phyloP scores from a whole-genome alignment of 2,329 filamentous ascomycete species.

The Exophiala oligosperma region DNA sequence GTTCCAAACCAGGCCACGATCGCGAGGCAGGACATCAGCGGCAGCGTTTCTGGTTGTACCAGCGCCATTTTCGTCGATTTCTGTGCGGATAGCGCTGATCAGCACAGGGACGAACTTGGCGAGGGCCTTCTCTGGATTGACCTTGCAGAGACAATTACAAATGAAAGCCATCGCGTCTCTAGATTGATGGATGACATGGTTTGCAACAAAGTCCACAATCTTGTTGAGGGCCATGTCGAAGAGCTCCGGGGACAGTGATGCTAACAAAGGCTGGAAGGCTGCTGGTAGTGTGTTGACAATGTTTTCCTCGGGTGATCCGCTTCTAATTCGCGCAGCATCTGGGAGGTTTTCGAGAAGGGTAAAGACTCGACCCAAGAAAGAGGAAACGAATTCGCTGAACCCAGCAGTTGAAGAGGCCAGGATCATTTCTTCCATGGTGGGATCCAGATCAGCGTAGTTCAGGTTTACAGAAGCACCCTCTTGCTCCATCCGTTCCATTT shows the following conservation, averaged over 20 bases:
- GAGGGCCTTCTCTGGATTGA: constrained; percentile 88
- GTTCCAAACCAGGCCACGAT: constrained; percentile 93
- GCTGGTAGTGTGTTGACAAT: constrained; percentile 94
- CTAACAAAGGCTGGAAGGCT: constrained; percentile 85
- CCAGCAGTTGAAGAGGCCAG: constrained; percentile 91
- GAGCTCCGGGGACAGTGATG: constrained; percentile 85
- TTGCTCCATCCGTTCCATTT: constrained; percentile 90
- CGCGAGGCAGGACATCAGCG: constrained; percentile 86
- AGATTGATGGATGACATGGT: constrained; percentile 95
- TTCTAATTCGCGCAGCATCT: constrained; percentile 82
- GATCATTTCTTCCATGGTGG: constrained; percentile 84
- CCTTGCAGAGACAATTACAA: constrained; percentile 92
- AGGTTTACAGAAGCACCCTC: constrained; percentile 83
- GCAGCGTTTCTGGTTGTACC: constrained; percentile 93
- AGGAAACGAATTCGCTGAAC: constrained; percentile 87
- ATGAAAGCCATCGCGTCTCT: constrained; percentile 99
- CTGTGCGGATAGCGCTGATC: constrained; percentile 86
- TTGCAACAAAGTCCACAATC: constrained; percentile 84
- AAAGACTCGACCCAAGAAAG: constrained; percentile 90
- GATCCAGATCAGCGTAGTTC: constrained; percentile 81
- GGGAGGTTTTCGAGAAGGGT: constrained; percentile 93
- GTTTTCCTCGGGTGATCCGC: constrained; percentile 91
- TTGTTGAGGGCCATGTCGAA: constrained; percentile 92
- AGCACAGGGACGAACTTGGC: constrained; percentile 89
- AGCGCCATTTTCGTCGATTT: constrained; percentile 95